Percentiles rank a stretch among this genome's conserved stretches.
Evolutionary conservation across 371 early-diverging fungal species (phyloP).

Genomic region (Nematocida sp.): DNA sequence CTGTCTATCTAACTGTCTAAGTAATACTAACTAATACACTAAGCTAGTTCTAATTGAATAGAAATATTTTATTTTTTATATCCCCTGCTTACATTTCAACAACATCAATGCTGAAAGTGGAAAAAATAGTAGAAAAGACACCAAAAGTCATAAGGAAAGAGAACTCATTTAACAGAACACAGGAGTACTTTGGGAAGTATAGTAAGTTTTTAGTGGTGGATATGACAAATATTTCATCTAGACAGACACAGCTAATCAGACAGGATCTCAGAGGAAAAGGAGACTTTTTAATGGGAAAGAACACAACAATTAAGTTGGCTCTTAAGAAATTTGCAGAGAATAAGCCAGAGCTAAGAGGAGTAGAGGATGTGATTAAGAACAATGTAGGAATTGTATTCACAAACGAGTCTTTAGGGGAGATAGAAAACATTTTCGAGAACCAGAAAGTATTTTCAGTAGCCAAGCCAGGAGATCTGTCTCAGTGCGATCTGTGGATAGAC

Average conservation of each 20-base stretch:
- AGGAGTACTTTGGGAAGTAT: constrained; percentile 55
- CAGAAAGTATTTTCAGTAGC: constrained; percentile 96
- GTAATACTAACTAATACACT: too few species aligned
- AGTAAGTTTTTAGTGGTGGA: constrained; percentile 80
- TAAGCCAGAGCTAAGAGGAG: constrained; percentile 71
- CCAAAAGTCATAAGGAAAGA: constrained; percentile 48
- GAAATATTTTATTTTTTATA: constrained; percentile 30
- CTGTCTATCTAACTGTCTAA: too few species aligned
- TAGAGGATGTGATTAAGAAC: constrained; percentile 72
- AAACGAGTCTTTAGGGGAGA: constrained; percentile 74
- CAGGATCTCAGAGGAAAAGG: constrained; percentile 78
- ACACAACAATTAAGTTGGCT: constrained; percentile 96
- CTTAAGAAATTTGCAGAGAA: constrained; percentile 70
- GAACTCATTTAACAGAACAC: constrained; percentile 54
- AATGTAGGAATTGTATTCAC: constrained; percentile 99
- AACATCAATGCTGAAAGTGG: constrained; percentile 52
- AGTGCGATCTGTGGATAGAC: constrained; percentile 84
- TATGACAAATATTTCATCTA: constrained; percentile 97
- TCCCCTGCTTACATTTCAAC: constrained; percentile 35
- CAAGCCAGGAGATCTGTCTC: constrained; percentile 91
- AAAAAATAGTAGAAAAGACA: constrained; percentile 13
- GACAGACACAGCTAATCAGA: constrained; percentile 98
- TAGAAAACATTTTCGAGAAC: constrained; percentile 77
- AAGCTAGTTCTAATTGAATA: too few species aligned
- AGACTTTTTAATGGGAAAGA: constrained; percentile 97